Evolutionary conservation across 2,329 filamentous ascomycete genomes (phyloP).

Genomic region (Penicillium frequentans): DNA sequence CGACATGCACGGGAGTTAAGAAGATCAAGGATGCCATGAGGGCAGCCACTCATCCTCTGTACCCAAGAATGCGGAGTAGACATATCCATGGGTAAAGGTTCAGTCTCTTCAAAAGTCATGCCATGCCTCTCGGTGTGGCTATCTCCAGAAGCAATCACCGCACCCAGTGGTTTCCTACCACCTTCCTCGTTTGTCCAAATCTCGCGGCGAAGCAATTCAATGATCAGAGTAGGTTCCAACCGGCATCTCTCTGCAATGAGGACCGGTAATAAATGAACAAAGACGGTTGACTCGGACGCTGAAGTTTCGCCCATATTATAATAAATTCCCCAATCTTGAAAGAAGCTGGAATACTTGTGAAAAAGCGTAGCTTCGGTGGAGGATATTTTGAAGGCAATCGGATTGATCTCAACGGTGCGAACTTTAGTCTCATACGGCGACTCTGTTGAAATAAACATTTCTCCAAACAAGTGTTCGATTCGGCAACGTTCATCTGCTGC

Average conservation of each 20-base stretch:
- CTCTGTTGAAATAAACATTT: conserved; percentile 44
- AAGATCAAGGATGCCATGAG: conserved; percentile 69
- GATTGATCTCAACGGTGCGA: conserved; percentile 31
- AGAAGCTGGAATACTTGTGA: conserved; percentile 52
- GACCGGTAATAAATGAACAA: conserved; percentile 63
- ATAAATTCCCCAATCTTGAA: conserved; percentile 72
- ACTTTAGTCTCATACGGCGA: conserved; percentile 6
- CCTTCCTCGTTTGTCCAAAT: conserved; percentile 65
- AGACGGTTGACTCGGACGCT: conserved; percentile 34
- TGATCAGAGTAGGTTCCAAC: conserved; percentile 67
- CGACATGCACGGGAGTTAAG: conserved; percentile 52
- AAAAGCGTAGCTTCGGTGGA: conserved; percentile 62
- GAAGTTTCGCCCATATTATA: conserved; percentile 51
- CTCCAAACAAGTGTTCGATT: conserved; percentile 69
- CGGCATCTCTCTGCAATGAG: conserved; percentile 75
- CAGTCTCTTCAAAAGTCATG: background rate
- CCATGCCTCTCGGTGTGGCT: background rate
- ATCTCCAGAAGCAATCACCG: conserved; percentile 3
- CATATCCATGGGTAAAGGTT: background rate
- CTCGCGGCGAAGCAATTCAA: conserved; percentile 73
- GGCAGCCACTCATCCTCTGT: conserved; percentile 65
- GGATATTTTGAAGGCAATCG: conserved; percentile 66
- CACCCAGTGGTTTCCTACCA: conserved; percentile 12
- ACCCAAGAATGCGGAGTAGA: conserved; percentile 51
- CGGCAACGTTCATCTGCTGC: conserved; percentile 87